Percentiles rank a stretch among this genome's conserved stretches.
These are phyloP conservation scores for Erodium trifolium DNA, from an alignment of 441 rosid genomes.

Conservation along the genomic window DNA sequence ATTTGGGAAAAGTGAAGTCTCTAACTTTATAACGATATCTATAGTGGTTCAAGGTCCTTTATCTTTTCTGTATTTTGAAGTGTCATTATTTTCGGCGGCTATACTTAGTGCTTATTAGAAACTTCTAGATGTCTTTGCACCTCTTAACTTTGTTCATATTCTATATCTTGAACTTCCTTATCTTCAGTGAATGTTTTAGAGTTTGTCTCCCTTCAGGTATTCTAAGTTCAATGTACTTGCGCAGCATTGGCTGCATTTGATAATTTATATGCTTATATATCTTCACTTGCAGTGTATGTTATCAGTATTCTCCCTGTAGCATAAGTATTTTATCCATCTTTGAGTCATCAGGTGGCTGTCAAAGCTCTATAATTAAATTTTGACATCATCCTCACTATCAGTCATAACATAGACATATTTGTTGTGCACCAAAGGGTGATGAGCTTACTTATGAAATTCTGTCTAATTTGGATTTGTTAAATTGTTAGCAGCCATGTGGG, in stretches of 20 bases:
- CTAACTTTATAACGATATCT: neutral
- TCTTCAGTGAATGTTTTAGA: neutral
- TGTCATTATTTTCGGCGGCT: neutral
- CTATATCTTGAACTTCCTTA: neutral
- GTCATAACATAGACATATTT: constrained; percentile 6
- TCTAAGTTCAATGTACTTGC: neutral
- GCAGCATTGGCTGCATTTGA: constrained; percentile 8
- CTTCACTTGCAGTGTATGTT: constrained; percentile 1
- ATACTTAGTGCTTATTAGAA: neutral
- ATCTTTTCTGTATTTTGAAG: neutral
- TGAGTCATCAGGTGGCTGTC: neutral
- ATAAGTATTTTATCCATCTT: constrained; percentile 1
- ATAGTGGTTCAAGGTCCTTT: neutral
- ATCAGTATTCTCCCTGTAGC: neutral
- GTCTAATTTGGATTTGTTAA: constrained; percentile 8
- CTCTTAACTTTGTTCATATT: neutral
- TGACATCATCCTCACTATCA: constrained; percentile 2
- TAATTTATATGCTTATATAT: neutral
- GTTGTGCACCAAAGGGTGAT: neutral
- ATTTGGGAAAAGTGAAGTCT: neutral
- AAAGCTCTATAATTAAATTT: constrained; percentile 7
- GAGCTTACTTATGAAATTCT: neutral
- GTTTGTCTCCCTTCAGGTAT: constrained; percentile 5
- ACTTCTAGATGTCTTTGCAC: neutral
- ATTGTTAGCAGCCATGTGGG: constrained; percentile 8